Evolutionary conservation across 371 early-diverging fungal species (phyloP), one percentile per base, ranked within the genome.

Genomic region (Rhizopus arrhizus): DNA sequence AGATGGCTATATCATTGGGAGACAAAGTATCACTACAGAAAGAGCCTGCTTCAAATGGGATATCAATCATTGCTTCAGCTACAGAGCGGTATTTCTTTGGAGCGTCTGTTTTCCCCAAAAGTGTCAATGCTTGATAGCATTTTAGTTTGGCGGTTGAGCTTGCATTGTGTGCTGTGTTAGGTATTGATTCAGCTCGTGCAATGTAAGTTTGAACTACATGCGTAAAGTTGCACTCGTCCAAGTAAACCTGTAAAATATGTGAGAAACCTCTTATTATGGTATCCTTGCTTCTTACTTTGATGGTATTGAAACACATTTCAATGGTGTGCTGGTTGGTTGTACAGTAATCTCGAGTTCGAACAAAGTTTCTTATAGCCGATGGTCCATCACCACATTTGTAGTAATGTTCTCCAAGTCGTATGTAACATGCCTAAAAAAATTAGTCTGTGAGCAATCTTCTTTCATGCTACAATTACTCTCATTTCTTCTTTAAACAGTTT

Each of bases 401-500:
- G 61, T 83, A 86, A 58, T 88, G 88, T 59, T 91, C 89, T 5
- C 91, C 95, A 9, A 93, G 72, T 41, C 89, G 88, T 28, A 78
- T 85, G 60, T 88, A 81, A 10, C 87, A 88, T 84, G 87, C 85
- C 91, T 61, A n/a, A 43, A 31, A 28, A 16, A 58, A 9, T 8
- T 36, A 5, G 42, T 31, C 36, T 8, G 12, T 42, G 12, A 61
- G 9, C 38, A 8, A 54, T 9, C 6, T 15, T 16, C 11, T 10
- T 16, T 34, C n/a, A 40, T 40, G 40, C 12, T 40, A 40, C 36
- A 58, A 82, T 53, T 79, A 92, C 94, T 63, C 95, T 72, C 42
- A 93, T 91, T 64, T 85, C 85, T 72, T 94, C 95, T 71, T 91
- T 94, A 61, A 87, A 83, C 48, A 85, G 64, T 57, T 87, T 90